phyloP scores from a whole-genome alignment of 2,329 filamentous ascomycete genomes.

The Alternaria triticina region DNA sequence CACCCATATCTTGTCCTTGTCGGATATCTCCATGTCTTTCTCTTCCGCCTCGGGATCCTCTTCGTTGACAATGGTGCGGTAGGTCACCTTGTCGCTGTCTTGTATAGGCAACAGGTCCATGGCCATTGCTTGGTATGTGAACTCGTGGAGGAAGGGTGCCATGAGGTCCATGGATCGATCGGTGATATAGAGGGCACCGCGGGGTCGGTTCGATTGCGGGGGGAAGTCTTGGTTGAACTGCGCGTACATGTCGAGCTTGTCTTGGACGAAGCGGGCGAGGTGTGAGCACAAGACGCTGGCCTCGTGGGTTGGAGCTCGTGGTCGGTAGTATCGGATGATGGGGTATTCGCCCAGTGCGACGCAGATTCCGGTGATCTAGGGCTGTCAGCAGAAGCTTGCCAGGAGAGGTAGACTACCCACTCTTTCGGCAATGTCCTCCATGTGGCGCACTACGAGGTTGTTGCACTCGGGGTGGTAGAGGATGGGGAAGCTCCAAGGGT shows the following conservation, averaged over 20 bases:
- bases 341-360: constrained; percentile 94
- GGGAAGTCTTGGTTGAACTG: constrained; percentile 86
- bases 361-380: constrained; percentile 81
- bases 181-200: constrained; percentile 82
- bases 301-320: constrained; percentile 77
- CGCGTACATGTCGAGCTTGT: constrained; percentile 88
- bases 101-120: constrained; percentile 89
- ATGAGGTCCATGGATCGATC: constrained; percentile 93
- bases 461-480: constrained; percentile 93
- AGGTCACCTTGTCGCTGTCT: constrained; percentile 87
- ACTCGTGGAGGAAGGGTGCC: constrained; percentile 89
- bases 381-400: constrained; percentile 3
- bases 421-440: constrained; percentile 87
- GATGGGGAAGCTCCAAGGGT: constrained; percentile 94
- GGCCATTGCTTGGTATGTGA: constrained; percentile 98
- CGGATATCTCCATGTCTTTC: constrained; percentile 89
- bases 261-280: constrained; percentile 87
- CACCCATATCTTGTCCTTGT: constrained; percentile 94
- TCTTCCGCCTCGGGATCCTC: constrained; percentile 73
- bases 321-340: constrained; percentile 88
- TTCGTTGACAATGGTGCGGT: constrained; percentile 79
- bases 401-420: constrained; percentile 53
- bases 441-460: constrained; percentile 78
- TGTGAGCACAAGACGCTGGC: constrained; percentile 86
- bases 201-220: constrained; percentile 76